Evolutionary conservation across 2,329 filamentous ascomycete genomes (phyloP).

Genomic region (Sporothrix humicola): DNA sequence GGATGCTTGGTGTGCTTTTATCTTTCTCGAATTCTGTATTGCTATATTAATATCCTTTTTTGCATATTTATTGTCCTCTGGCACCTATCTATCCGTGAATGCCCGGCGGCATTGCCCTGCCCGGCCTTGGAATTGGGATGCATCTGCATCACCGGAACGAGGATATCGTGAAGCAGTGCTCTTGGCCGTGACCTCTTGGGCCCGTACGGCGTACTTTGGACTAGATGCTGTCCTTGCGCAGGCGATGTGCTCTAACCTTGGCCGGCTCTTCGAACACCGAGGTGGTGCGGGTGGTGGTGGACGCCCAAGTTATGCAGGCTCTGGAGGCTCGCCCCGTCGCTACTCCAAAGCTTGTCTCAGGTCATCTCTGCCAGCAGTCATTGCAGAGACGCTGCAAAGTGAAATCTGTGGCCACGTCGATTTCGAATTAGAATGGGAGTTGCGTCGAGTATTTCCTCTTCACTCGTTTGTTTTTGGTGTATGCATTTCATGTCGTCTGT

Average conservation of each 20-base stretch:
- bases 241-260: not conserved
- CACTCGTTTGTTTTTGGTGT: not conserved
- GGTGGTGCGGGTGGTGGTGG: not conserved
- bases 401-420: no score
- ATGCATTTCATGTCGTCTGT: no score
- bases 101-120: no score
- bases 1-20: constrained; percentile 9
- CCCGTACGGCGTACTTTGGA: no score
- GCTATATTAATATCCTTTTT: not conserved
- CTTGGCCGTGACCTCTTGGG: no score
- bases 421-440: no score
- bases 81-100: no score
- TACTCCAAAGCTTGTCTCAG: no score
- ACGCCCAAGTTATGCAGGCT: not conserved
- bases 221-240: not conserved
- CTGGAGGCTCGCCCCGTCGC: not conserved
- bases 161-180: no score
- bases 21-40: constrained; percentile 2
- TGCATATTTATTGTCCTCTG: not conserved
- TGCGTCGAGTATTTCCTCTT: no score
- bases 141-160: no score
- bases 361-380: not conserved
- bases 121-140: no score
- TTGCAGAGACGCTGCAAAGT: not conserved
- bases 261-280: not conserved